Conservation (phyloP, 805 yeast species). For the Ogataea paraovalis region DNA sequence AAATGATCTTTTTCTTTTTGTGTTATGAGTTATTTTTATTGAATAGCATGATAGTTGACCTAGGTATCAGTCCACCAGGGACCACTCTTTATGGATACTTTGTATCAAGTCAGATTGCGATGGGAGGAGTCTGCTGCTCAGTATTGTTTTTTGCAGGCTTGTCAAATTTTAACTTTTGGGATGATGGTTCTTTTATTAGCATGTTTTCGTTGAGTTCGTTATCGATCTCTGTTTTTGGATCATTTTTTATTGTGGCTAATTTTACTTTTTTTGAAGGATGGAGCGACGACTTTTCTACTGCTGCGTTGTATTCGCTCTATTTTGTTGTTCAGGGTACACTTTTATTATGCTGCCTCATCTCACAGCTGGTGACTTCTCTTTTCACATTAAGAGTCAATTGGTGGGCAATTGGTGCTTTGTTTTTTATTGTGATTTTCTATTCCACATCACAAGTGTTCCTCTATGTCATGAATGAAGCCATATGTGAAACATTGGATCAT, state of each 20-base stretch:
- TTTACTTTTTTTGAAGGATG: constrained; percentile 66
- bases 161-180: constrained; percentile 87
- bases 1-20: constrained; percentile 73
- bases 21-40: constrained; percentile 53
- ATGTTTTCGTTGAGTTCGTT: constrained; percentile 51
- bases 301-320: constrained; percentile 64
- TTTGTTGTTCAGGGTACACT: constrained; percentile 71
- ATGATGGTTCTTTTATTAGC: constrained; percentile 77
- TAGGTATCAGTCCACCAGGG: constrained; percentile 91
- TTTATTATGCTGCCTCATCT: constrained; percentile 55
- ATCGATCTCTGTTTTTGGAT: constrained; percentile 53
- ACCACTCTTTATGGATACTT: constrained; percentile 72
- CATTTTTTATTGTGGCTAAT: constrained; percentile 63
- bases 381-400: constrained; percentile 59
- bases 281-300: constrained; percentile 46
- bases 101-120: constrained; percentile 76
- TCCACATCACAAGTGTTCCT: constrained; percentile 73
- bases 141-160: constrained; percentile 70
- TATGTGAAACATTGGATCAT: constrained; percentile 74
- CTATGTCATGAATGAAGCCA: constrained; percentile 60
- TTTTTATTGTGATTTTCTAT: constrained; percentile 68
- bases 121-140: constrained; percentile 69
- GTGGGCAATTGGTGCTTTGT: constrained; percentile 90
- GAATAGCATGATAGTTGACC: constrained; percentile 73
- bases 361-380: constrained; percentile 65